Base-by-base conservation (phyloP, 2,329 filamentous ascomycete genomes). In the Chrysosporium keratinophilum region DNA sequence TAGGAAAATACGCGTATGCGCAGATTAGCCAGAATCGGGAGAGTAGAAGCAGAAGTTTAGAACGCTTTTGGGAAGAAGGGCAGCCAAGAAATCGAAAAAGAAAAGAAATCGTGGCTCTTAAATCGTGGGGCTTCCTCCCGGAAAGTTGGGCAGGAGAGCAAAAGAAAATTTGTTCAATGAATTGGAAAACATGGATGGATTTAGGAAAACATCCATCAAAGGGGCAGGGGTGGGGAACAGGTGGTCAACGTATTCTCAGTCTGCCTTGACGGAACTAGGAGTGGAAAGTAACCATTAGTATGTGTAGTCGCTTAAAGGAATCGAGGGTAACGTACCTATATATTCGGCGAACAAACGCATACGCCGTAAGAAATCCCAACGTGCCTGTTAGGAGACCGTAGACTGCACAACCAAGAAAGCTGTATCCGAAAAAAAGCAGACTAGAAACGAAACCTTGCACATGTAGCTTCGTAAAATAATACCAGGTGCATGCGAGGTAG, bases 341-440 rank as follows among this genome's bases (percentile, higher is more conserved):
- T 64, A 95, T 89, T 65, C 84, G 80, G 65, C 87, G 76, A 53
- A 95, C 81, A 74, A 95, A 95, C 1, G 83, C 80, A 72, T 93
- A 94, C 5, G 87, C 85, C 40, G 85, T 84, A 69, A 95, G 68
- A 68, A 94, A 94, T 1, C 88, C 88, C 52, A 95, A 79, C 0
- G 88, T 94, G 20, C 88, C 88, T 9, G 84, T 88, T 58, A 93
- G 72, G 48, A 95, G 73, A 1, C 85, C 87, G 66, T 93, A 95
- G 2, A 93, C 83, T 43, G 80, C 78, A 67, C 87, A 94, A 0
- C 86, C 87, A 62, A 94, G 78, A 64, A 87, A 83, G 67, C 84
- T 88, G 68, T 95, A 94, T 61, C 80, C 82, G 69, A 95, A 94
- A 73, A 94, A 95, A 34, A 95, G 76, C 66, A 94, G 67, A 46